Conservation (phyloP, 768 basidiomycete species). For the Trametes sanguinea region DNA sequence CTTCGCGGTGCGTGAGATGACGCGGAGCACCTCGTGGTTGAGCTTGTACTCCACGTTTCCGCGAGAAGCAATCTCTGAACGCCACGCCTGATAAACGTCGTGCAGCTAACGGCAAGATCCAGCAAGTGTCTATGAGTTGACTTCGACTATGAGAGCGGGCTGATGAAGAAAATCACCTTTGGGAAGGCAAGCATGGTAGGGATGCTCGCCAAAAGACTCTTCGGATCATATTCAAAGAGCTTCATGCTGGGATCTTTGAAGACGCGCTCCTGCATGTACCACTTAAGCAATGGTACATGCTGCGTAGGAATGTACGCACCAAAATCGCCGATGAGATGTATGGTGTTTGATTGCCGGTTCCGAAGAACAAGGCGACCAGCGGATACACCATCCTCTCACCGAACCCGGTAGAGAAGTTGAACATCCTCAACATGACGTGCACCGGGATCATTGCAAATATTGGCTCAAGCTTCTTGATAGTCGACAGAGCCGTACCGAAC, state of each 20-base stretch:
- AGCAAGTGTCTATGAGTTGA: too few species aligned
- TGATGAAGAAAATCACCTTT: slow-evolving; percentile 22
- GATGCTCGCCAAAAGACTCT: slow-evolving; percentile 36
- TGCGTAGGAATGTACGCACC: slow-evolving; percentile 13
- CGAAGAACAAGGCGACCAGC: slow-evolving; percentile 38
- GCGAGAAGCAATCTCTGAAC: slow-evolving; percentile 25
- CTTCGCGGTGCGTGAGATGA: slow-evolving; percentile 28
- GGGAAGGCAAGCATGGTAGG: slow-evolving; percentile 42
- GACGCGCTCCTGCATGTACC: slow-evolving; percentile 32
- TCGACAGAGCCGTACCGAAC: slow-evolving; percentile 35
- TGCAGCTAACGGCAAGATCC: slow-evolving; percentile 22
- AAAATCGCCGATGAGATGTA: slow-evolving; percentile 39
- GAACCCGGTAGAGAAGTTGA: slow-evolving; percentile 38
- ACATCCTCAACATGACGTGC: slow-evolving; percentile 37
- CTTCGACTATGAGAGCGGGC: too few species aligned
- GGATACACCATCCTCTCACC: slow-evolving; percentile 42
- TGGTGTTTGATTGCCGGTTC: slow-evolving; percentile 41
- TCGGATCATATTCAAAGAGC: slow-evolving; percentile 37
- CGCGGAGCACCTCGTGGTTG: slow-evolving; percentile 28
- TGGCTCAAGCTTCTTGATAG: slow-evolving; percentile 36
- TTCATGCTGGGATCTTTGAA: slow-evolving; percentile 40
- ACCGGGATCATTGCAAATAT: slow-evolving; percentile 38
- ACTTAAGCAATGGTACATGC: not conserved
- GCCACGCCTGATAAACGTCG: slow-evolving; percentile 37
- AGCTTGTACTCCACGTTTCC: slow-evolving; percentile 33